phyloP scores from a whole-genome alignment of 2,329 filamentous ascomycete species.

The Fusarium begoniae region DNA sequence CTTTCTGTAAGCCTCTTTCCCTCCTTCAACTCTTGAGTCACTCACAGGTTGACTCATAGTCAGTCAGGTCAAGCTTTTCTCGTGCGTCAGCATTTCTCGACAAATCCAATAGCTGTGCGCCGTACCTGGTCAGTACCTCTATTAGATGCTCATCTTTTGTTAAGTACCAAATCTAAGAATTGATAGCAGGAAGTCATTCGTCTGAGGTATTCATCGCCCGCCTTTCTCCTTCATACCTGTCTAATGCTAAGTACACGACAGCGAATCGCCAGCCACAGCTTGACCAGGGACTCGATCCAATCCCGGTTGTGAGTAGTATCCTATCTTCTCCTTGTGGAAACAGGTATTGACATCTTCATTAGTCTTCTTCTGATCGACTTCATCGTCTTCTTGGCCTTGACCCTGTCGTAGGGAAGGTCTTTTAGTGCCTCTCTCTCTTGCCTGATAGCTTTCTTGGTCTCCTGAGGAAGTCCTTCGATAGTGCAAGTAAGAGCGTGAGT shows the following conservation, averaged over 20 bases:
- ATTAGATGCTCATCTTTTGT: fast-evolving
- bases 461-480: too few relatives aligned
- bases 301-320: too few relatives aligned
- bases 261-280: not conserved
- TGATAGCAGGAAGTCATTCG: not conserved
- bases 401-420: too few relatives aligned
- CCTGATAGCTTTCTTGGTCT: too few relatives aligned
- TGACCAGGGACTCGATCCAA: fast-evolving
- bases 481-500: too few relatives aligned
- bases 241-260: not conserved
- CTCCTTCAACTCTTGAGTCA: not conserved
- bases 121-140: not conserved
- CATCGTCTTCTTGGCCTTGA: too few relatives aligned
- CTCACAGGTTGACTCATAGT: not conserved
- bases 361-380: too few relatives aligned
- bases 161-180: fast-evolving
- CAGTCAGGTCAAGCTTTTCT: not conserved
- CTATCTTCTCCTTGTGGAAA: too few relatives aligned
- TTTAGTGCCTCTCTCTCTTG: too few relatives aligned
- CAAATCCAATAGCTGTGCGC: not conserved
- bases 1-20: not conserved
- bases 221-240: fast-evolving
- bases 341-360: too few relatives aligned
- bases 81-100: not conserved
- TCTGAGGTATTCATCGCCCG: not conserved